Base-by-base conservation (phyloP, 805 yeast genomes). In the Maudiozyma pseudohumilis region DNA sequence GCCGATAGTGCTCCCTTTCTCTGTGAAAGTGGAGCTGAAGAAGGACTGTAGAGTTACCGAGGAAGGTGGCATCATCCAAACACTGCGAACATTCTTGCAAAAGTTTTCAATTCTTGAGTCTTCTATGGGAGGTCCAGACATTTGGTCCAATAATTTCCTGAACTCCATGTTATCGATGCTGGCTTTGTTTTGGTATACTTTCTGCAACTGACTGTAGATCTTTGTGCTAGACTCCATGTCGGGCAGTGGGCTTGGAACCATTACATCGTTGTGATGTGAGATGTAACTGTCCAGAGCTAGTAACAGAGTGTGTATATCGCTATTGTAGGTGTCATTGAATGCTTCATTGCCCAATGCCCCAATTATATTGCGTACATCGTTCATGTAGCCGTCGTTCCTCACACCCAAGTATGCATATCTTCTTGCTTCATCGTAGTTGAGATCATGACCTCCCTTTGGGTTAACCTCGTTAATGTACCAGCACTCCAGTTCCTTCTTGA, bases 151-250 rank as follows among this genome's bases (percentile, higher is more conserved):
- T 18, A 40, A n/a, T 60, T 53, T 2, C 74, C 53, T 16, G 63
- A 61, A 2, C 62, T 68, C 9, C 49, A 49, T 17, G 62, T 46
- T 54, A 54, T 87, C 95, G 2, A 40, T 33, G 8, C 47, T 40
- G 1, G 82, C 77, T 49, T 79, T 80, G 1, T 53, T 60, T 13
- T n/a, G 68, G 52, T 84, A 89, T 3, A 85, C 47, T 0, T 50
- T 50, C 53, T 77, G 81, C 26, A 89, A 58, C 7, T 50, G 55
- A 2, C 80, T 64, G 54, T 82, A 89, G 39, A 65, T 65, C 7
- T 60, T 56, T 0, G 95, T 79, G 43, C 77, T 75, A 0, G 95
- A 74, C 16, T 83, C 80, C 96, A 89, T 89, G 55, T 88, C 97
- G 0, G 95, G 95, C 5, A 88, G 53, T 0, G 63, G 69, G 0